These are phyloP conservation scores for Taphrina flavorubra DNA, from an alignment of 1,139 yeast species.

Conservation along the genomic window DNA sequence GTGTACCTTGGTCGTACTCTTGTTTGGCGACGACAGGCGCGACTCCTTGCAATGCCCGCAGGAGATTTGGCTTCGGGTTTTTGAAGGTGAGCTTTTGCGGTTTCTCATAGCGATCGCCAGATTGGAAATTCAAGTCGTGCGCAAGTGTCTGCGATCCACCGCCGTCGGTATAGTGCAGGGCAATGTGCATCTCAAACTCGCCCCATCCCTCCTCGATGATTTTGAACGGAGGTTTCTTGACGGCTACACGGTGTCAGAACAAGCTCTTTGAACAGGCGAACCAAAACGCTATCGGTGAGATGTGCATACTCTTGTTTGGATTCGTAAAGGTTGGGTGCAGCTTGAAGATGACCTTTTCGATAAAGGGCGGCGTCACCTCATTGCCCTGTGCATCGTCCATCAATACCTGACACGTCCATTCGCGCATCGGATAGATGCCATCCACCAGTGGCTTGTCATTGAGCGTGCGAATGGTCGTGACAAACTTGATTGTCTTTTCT, in stretches of 20 bases:
- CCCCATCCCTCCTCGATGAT: constrained; percentile 99
- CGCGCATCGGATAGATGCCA: constrained; percentile 92
- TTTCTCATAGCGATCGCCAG: constrained; percentile 70
- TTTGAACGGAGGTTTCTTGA: constrained; percentile 84
- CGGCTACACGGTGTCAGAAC: constrained; percentile 50
- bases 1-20: constrained; percentile 48
- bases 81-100: constrained; percentile 59
- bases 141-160: constrained; percentile 84
- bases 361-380: constrained; percentile 82
- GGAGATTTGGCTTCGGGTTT: constrained; percentile 37
- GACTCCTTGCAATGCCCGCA: constrained; percentile 39
- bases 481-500: constrained; percentile 36
- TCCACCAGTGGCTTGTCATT: constrained; percentile 86
- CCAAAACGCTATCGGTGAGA: neutral
- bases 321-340: constrained; percentile 93
- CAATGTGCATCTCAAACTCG: constrained; percentile 86
- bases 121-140: constrained; percentile 86
- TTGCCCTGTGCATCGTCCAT: constrained; percentile 80
- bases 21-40: constrained; percentile 44
- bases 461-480: constrained; percentile 50
- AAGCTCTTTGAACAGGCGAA: neutral
- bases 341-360: constrained; percentile 90
- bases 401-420: constrained; percentile 82
- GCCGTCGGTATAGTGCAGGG: constrained; percentile 77
- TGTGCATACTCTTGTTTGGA: constrained; percentile 64